phyloP scores from a whole-genome alignment of 805 yeast genomes.

The Nakazawaea ambrosiae region DNA sequence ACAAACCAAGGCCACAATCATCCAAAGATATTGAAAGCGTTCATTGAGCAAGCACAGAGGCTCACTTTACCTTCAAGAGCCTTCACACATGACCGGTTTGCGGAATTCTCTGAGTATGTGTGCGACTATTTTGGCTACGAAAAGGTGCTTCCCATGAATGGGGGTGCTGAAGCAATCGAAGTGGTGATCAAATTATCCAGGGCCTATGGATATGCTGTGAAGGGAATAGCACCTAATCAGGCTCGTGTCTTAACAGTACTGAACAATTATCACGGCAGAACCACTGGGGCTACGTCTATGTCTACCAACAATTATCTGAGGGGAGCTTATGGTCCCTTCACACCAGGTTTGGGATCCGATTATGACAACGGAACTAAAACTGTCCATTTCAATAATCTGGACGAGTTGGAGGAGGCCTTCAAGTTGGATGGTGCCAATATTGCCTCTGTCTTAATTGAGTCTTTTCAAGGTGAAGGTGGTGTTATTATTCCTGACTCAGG shows the following conservation, averaged over 20 bases:
- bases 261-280: slow-evolving; percentile 32
- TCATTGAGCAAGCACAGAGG: slow-evolving; percentile 22
- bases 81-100: slow-evolving; percentile 11
- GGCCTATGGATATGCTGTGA: slow-evolving; percentile 24
- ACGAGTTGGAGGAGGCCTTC: slow-evolving; percentile 21
- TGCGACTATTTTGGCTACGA: slow-evolving; percentile 21
- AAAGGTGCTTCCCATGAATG: slow-evolving; percentile 24
- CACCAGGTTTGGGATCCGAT: slow-evolving; percentile 21
- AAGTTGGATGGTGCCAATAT: slow-evolving; percentile 22
- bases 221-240: slow-evolving; percentile 18
- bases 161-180: slow-evolving; percentile 30
- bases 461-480: slow-evolving; percentile 35
- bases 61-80: slow-evolving; percentile 24
- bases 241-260: slow-evolving; percentile 26
- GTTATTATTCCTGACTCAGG: slow-evolving; percentile 27
- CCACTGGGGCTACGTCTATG: slow-evolving; percentile 31
- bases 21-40: slow-evolving; percentile 23
- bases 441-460: slow-evolving; percentile 29
- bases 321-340: slow-evolving; percentile 26
- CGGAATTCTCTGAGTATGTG: slow-evolving; percentile 19
- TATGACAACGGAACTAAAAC: slow-evolving; percentile 22
- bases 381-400: slow-evolving; percentile 21
- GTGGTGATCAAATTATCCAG: slow-evolving; percentile 30
- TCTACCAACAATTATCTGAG: slow-evolving; percentile 25
- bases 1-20: slow-evolving; percentile 23